These are phyloP conservation scores for Erodium chrysanthum DNA, from an alignment of 441 rosid species.

Conservation along the genomic window DNA sequence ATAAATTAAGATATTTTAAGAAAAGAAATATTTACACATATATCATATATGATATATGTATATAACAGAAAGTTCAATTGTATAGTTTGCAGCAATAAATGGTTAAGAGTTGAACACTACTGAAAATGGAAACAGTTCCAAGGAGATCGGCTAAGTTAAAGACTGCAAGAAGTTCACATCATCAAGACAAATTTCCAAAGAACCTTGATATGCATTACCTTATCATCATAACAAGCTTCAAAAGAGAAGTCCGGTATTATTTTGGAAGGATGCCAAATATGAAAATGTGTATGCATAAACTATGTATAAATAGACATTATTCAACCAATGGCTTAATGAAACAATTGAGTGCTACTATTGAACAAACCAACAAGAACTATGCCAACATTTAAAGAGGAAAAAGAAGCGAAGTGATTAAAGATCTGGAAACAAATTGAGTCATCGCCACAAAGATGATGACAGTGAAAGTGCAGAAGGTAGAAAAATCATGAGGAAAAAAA, in stretches of 20 bases:
- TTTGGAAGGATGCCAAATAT: neutral
- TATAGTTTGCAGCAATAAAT: neutral
- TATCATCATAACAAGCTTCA: neutral
- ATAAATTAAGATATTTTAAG: neutral
- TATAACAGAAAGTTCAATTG: neutral
- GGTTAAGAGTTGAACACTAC: neutral
- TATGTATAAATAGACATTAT: neutral
- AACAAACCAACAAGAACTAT: neutral
- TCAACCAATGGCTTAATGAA: neutral
- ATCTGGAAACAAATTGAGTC: conserved; percentile 1
- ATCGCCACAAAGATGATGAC: neutral
- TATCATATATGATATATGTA: too few species aligned
- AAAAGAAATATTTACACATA: neutral
- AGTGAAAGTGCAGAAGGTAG: neutral
- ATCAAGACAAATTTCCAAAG: neutral
- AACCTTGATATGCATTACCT: neutral
- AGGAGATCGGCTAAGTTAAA: neutral
- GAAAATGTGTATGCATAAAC: neutral
- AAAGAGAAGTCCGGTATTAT: neutral
- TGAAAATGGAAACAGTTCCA: neutral
- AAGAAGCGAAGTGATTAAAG: neutral
- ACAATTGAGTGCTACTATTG: neutral
- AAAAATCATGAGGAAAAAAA: neutral
- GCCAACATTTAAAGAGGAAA: neutral
- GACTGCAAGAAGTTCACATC: neutral